Evolutionary conservation across 441 rosid genomes (phyloP), one percentile per base, ranked within the genome.

Genomic region (Aquilaria agallochum): DNA sequence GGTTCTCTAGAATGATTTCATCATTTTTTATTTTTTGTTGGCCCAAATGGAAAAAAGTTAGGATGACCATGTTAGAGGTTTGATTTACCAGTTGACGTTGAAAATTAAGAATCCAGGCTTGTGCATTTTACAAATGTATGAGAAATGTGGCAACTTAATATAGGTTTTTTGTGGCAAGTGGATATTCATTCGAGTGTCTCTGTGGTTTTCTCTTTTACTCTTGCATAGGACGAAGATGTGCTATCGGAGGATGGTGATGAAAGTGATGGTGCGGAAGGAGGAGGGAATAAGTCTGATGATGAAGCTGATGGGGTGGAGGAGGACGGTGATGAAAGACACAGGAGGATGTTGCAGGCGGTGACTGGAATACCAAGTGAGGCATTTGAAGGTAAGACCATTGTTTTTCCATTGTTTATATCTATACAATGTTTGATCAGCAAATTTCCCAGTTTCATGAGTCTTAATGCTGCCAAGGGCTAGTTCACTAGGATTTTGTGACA

Each of bases 341-440:
- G 70, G 66, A 80, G 93, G 67, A 85, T 93, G 98, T 79, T 93
- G 80, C 80, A 88, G 67, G 80, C 74, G 59, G 74, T 93, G 64
- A 90, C 96, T 54, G 96, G 97, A 77, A 75, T 94, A 88, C 92
- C 96, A 6, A 77, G 76, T 58, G 94, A 83, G 62, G 96, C 84
- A 47, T 89, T 90, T 72, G 76, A 78, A 73, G 92, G 98, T 92
- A 78, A 60, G 30, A 2, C 5, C 32, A 10, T 32, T 47, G 36
- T 45, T 14, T 33, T 31, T 66, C 14, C 40, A 48, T 54, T 13
- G 53, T 55, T 44, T 34, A 53, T 51, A 53, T 31, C 34, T 61
- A 11, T 14, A 50, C 46, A 20, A 40, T 64, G 48, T 46, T 14
- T 52, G 50, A 11, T 40, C 47, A 30, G 45, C 58, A 14, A 58